Evolutionary conservation across 768 basidiomycete species (phyloP).

Genomic region (Boletus bicolor): DNA sequence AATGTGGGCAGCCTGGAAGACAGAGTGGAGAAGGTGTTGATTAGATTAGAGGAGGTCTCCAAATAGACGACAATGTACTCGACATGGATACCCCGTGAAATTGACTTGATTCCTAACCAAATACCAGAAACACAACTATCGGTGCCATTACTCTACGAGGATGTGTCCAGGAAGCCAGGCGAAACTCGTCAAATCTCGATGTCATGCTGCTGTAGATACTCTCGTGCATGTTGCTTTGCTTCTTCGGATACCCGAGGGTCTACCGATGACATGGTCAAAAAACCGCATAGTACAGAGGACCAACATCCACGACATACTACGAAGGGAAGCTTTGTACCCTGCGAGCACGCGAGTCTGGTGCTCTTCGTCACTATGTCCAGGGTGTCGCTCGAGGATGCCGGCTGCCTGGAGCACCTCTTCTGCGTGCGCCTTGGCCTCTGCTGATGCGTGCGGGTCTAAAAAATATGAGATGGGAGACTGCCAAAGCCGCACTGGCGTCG

Average conservation of each 20-base stretch:
- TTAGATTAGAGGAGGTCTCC: conserved; percentile 39
- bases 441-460: conserved; percentile 43
- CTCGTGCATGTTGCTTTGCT: conserved; percentile 47
- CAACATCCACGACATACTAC: conserved; percentile 34
- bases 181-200: conserved; percentile 9
- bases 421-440: conserved; percentile 51
- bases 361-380: conserved; percentile 34
- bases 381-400: conserved; percentile 35
- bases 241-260: conserved; percentile 46
- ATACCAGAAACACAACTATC: neutral
- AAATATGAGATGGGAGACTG: neutral
- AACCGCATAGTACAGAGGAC: too few species aligned
- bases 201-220: conserved; percentile 35
- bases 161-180: neutral
- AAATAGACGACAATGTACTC: conserved; percentile 1
- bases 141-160: neutral
- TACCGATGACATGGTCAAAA: conserved; percentile 16
- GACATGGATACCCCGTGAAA: conserved; percentile 3
- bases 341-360: conserved; percentile 47
- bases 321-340: conserved; percentile 55
- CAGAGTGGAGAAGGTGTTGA: conserved; percentile 47
- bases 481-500: too few species aligned
- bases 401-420: conserved; percentile 49
- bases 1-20: conserved; percentile 73
- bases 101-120: neutral